phyloP scores from a whole-genome alignment of 148 eudicot genomes.

The Cornus kousa region DNA sequence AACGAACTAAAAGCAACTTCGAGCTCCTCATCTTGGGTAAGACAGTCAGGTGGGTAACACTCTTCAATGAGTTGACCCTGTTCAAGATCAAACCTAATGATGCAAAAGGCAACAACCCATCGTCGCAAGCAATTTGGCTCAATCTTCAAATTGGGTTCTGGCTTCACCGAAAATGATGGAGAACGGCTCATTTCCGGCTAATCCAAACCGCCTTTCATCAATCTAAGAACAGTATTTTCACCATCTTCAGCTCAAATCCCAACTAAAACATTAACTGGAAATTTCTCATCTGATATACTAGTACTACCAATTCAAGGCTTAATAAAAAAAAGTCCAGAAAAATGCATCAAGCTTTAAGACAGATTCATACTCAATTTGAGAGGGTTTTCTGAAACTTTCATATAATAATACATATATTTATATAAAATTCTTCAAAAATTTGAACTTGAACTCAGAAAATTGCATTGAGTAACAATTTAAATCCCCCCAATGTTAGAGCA shows the following conservation, averaged over 20 bases:
- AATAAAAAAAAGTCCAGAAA: not conserved
- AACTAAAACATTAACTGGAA: slow-evolving; percentile 5
- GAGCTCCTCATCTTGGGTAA: slow-evolving; percentile 79
- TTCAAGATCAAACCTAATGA: slow-evolving; percentile 92
- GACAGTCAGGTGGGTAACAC: slow-evolving; percentile 71
- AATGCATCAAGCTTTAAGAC: not conserved
- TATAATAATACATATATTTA: no score
- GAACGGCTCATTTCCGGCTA: slow-evolving; percentile 76
- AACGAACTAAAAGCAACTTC: slow-evolving; percentile 83
- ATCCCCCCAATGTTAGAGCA: not conserved
- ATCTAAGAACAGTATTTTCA: slow-evolving; percentile 26
- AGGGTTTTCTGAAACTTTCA: not conserved
- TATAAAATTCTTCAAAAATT: not conserved
- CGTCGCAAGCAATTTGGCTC: slow-evolving; percentile 54
- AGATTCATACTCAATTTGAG: not conserved
- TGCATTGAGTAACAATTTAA: not conserved
- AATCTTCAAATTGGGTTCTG: slow-evolving; percentile 50
- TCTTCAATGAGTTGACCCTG: slow-evolving; percentile 95
- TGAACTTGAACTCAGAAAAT: not conserved
- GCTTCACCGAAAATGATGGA: slow-evolving; percentile 64
- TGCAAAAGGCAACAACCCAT: slow-evolving; percentile 87
- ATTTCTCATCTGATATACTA: not conserved
- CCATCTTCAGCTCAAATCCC: slow-evolving; percentile 15
- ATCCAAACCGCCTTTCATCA: slow-evolving; percentile 25
- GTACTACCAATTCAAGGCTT: not conserved